Percentiles rank a stretch among this genome's conserved stretches.
These are phyloP conservation scores for Sugiyamaella novakii DNA, from an alignment of 1,139 yeast species.

Conservation along the genomic window DNA sequence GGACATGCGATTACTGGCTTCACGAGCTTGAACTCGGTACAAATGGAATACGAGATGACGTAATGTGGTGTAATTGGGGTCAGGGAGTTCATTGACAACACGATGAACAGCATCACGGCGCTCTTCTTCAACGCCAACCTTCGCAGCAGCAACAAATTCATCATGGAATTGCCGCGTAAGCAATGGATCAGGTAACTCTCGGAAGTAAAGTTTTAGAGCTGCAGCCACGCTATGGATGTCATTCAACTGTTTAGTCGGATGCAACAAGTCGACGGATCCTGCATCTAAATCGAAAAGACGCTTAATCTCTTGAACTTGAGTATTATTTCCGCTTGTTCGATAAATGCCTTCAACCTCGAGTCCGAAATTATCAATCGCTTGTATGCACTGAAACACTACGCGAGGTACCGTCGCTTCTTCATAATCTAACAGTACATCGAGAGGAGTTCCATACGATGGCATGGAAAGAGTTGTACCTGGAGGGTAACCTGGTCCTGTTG, in stretches of 20 bases:
- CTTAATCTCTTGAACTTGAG: slow-evolving; percentile 70
- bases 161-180: slow-evolving; percentile 68
- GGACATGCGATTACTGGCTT: slow-evolving; percentile 74
- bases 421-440: slow-evolving; percentile 71
- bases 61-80: slow-evolving; percentile 90
- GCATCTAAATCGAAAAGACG: slow-evolving; percentile 80
- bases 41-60: slow-evolving; percentile 83
- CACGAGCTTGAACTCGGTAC: slow-evolving; percentile 67
- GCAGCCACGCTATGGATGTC: slow-evolving; percentile 65
- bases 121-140: slow-evolving; percentile 59
- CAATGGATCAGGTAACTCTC: slow-evolving; percentile 81
- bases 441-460: slow-evolving; percentile 74
- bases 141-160: slow-evolving; percentile 79
- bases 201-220: slow-evolving; percentile 70
- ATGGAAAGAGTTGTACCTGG: slow-evolving; percentile 35
- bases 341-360: slow-evolving; percentile 86
- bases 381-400: slow-evolving; percentile 86
- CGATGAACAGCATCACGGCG: slow-evolving; percentile 80
- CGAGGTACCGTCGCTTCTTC: slow-evolving; percentile 93
- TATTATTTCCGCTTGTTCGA: slow-evolving; percentile 77
- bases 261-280: slow-evolving; percentile 60
- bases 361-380: slow-evolving; percentile 82
- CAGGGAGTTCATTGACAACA: slow-evolving; percentile 85
- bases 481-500: slow-evolving; percentile 21
- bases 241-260: slow-evolving; percentile 50